phyloP scores from a whole-genome alignment of 2,329 filamentous ascomycete genomes.

The Blumeria hordei region DNA sequence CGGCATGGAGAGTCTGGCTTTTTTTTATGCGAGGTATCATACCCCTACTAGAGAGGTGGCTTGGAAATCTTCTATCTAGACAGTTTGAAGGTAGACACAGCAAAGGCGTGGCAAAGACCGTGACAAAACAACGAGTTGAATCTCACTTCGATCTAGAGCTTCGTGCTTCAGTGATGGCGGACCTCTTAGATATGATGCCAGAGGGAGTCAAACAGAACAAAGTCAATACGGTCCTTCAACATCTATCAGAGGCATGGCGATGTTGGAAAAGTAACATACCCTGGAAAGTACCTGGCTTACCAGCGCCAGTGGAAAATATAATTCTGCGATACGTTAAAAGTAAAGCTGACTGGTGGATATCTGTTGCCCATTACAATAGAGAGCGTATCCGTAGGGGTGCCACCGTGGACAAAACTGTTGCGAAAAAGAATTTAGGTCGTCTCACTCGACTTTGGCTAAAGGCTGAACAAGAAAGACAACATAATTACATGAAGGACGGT shows the following conservation, averaged over 20 bases:
- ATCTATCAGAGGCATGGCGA: constrained; percentile 93
- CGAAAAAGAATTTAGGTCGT: constrained; percentile 94
- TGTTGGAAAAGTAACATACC: constrained; percentile 99
- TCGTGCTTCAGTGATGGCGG: constrained; percentile 93
- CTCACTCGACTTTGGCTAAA: constrained; percentile 92
- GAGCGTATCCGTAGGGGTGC: constrained; percentile 90
- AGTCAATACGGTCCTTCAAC: constrained; percentile 90
- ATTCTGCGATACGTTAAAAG: constrained; percentile 97
- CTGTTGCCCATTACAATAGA: constrained; percentile 93
- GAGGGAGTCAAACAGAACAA: constrained; percentile 99
- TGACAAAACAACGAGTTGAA: constrained; percentile 96
- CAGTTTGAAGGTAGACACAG: constrained; percentile 97
- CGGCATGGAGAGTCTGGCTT: constrained; percentile 94
- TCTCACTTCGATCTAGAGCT: constrained; percentile 96
- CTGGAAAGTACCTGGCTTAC: constrained; percentile 93
- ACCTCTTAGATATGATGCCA: constrained; percentile 99
- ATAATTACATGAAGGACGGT: constrained; percentile 98
- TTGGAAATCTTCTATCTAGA: constrained; percentile 84
- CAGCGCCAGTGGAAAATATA: constrained; percentile 94
- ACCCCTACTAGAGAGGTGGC: constrained; percentile 84
- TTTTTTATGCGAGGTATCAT: constrained; percentile 99
- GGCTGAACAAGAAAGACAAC: constrained; percentile 90
- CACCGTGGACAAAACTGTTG: constrained; percentile 96
- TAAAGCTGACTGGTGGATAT: constrained; percentile 99
- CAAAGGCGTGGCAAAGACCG: constrained; percentile 96